These are phyloP conservation scores for Arabidopsis hybrid DNA, from an alignment of 441 rosid species.

Conservation along the genomic window DNA sequence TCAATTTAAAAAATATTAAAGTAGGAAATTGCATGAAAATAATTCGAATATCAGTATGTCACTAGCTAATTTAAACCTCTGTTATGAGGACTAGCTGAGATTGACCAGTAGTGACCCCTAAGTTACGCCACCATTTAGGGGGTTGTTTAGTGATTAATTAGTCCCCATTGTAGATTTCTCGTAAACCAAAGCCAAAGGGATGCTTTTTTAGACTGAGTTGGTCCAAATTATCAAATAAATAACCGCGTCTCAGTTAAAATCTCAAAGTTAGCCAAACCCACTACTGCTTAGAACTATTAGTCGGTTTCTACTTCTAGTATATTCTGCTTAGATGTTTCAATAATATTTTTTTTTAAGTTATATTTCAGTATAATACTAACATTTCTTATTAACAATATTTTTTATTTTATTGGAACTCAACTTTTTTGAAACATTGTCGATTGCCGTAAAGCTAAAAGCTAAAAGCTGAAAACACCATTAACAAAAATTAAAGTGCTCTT, in stretches of 20 bases:
- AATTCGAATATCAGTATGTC: not conserved
- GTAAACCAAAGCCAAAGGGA: not conserved
- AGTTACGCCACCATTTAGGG: conserved; percentile 29
- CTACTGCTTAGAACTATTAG: not conserved
- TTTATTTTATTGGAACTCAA: not conserved
- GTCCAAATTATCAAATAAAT: not conserved
- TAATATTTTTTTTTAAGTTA: too few species aligned
- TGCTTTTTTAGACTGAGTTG: conserved; percentile 12
- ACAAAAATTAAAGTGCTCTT: conserved; percentile 24
- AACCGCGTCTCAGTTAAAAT: not conserved
- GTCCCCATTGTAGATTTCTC: conserved; percentile 1
- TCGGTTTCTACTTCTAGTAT: not conserved
- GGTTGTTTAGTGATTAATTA: not conserved
- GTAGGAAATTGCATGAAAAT: not conserved
- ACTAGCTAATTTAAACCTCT: not conserved
- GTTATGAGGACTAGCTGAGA: not conserved
- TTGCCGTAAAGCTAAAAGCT: conserved; percentile 24
- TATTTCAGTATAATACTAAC: not conserved
- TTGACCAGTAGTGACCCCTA: conserved; percentile 24
- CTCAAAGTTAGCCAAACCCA: not conserved
- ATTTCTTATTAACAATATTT: not conserved
- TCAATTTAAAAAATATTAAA: not conserved
- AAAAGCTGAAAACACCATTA: not conserved
- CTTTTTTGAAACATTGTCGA: conserved; percentile 23
- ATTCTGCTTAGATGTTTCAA: not conserved